Base-by-base conservation (phyloP, 1,284 basidiomycete genomes). In the Trichosporon sp. region DNA sequence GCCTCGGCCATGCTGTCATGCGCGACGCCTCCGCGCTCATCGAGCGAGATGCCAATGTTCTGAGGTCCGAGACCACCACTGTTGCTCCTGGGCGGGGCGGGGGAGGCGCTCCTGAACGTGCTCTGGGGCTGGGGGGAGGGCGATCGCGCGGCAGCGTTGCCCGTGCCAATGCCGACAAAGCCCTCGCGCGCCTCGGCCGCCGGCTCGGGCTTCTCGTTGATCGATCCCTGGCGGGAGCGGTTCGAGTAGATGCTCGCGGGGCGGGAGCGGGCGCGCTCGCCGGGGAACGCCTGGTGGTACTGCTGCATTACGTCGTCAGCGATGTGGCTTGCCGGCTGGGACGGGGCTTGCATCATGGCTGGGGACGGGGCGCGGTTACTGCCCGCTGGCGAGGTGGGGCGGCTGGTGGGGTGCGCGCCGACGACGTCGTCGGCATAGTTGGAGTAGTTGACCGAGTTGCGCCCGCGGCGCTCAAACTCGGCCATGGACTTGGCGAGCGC, bases 221-320 rank as follows among this genome's bases (percentile, higher is more conserved):
- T 70, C 40, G 76, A 78, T 35, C 70, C 54, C 48, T 73, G 83
- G 73, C 84, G 77, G 67, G 80, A 85, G 69, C 80, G 73, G 68
- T 75, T 67, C 16, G 79, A 80, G 59, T 76, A 76, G 65, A 81
- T 76, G 2, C 81, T 82, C 2, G 84, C 85, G 14, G 85, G 84
- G 75, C 84, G 79, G 66, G 74, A 87, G 83, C 79, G 88, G 86
- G 75, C 86, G 26, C 90, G 87, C 82, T 98, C 95, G 1, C 93
- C 93, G 1, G 94, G 95, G 82, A 98, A 89, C 0, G 91, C 90
- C 78, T 95, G 93, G 16, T 90, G 88, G 78, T 97, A 97, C 74
- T 90, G 88, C 4, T 86, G 86, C 8, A 95, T 81, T 1, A 95
- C 90, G n/a, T 91, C 88, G 76, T 92, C 91, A 4, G 89, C 86